Evolutionary conservation across 2,329 filamentous ascomycete genomes (phyloP).

Genomic region (Xylariaceae sp.): DNA sequence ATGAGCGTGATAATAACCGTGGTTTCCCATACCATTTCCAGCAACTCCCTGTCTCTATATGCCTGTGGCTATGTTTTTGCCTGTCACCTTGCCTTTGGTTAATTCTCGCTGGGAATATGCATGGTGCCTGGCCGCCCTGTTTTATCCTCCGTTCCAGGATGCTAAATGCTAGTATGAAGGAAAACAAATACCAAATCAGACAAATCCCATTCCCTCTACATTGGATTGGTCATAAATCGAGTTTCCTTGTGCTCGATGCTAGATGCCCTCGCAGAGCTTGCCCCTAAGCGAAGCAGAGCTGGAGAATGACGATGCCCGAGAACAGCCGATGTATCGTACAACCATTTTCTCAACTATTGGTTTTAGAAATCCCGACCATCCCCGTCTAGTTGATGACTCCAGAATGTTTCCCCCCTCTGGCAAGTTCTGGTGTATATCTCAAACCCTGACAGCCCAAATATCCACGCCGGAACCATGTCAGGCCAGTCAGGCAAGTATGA

Average conservation of each 20-base stretch:
- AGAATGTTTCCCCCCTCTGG: no score
- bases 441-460: not conserved
- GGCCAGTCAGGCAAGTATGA: not conserved
- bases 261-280: not conserved
- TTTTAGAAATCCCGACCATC: no score
- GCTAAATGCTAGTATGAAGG: not conserved
- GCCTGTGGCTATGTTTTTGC: not conserved
- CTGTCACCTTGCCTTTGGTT: not conserved
- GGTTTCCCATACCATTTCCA: not conserved
- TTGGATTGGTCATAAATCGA: not conserved
- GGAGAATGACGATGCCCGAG: not conserved
- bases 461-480: not conserved
- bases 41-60: not conserved
- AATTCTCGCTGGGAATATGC: not conserved
- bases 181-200: constrained; percentile 1
- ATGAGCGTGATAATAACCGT: not conserved
- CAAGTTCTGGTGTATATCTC: not conserved
- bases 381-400: no score
- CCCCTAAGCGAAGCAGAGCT: no score
- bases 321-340: not conserved
- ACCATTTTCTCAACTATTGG: no score
- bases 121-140: not conserved
- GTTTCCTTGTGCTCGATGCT: not conserved
- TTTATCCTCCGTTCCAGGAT: not conserved
- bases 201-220: not conserved